Conservation (phyloP, 495 filamentous ascomycete species). For the Glutinoglossum americanum region DNA sequence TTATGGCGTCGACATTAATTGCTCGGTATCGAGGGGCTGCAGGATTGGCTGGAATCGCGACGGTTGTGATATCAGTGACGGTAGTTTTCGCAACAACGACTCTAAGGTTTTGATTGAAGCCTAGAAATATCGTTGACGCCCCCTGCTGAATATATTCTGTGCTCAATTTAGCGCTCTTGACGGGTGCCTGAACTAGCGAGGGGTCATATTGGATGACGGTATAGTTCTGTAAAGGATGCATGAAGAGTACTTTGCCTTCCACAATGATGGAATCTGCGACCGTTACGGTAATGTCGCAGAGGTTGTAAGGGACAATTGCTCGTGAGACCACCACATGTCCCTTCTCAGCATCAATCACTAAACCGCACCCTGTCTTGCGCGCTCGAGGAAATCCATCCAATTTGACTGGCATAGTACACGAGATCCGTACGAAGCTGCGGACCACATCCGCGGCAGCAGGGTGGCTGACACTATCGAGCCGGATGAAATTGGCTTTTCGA, state of each 20-base stretch:
- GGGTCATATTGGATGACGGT: constrained; percentile 90
- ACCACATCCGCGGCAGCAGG: constrained; percentile 80
- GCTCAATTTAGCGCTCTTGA: constrained; percentile 70
- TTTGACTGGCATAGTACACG: constrained; percentile 82
- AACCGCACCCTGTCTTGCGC: constrained; percentile 79
- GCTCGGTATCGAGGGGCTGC: constrained; percentile 84
- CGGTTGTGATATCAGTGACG: constrained; percentile 92
- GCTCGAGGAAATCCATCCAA: constrained; percentile 88
- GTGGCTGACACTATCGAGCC: constrained; percentile 70
- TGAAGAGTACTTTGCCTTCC: constrained; percentile 79
- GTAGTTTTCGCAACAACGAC: constrained; percentile 87
- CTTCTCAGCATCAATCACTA: constrained; percentile 91
- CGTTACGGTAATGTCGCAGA: constrained; percentile 87
- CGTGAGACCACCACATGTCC: constrained; percentile 83
- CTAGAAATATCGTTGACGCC: constrained; percentile 81
- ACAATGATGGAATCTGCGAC: constrained; percentile 92
- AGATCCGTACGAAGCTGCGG: constrained; percentile 81
- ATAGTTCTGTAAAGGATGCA: constrained; percentile 98
- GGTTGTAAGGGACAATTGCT: constrained; percentile 84
- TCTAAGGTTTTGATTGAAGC: constrained; percentile 86
- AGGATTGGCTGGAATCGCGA: constrained; percentile 83
- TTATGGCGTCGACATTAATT: constrained; percentile 93
- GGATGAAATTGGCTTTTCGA: constrained; percentile 69
- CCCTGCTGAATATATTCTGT: constrained; percentile 67
- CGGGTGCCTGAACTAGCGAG: constrained; percentile 73